Percentiles rank a stretch among this genome's conserved stretches.
Conservation (phyloP, 73 alveolate species). For the Stentor roeselii region DNA sequence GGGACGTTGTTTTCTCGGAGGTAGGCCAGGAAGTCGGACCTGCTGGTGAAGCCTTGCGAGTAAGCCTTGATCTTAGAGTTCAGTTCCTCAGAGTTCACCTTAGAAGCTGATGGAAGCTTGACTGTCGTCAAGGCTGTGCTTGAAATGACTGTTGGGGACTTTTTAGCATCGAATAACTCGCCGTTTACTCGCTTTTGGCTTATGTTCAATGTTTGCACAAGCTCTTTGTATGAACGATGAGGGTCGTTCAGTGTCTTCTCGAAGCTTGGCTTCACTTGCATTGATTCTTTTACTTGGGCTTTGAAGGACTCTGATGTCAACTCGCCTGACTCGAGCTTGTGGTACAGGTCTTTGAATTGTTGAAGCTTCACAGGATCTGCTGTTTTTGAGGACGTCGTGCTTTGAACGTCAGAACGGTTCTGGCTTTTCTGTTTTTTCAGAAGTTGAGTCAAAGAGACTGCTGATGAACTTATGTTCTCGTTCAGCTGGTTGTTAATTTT, state of each 20-base stretch:
- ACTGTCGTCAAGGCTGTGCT: background rate
- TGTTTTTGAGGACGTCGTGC: background rate
- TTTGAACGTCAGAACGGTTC: background rate
- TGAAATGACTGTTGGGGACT: background rate
- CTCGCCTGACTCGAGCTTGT: slow-evolving; percentile 6
- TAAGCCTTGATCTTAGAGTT: background rate
- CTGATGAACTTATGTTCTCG: background rate
- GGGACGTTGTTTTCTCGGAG: background rate
- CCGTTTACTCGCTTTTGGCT: background rate
- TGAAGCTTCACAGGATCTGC: background rate
- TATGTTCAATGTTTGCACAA: background rate
- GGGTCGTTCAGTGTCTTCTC: slow-evolving; percentile 9
- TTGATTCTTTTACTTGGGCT: background rate
- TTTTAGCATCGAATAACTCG: background rate
- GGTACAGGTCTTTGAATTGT: background rate
- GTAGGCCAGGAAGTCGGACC: background rate
- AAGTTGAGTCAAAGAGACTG: background rate
- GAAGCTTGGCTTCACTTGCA: background rate
- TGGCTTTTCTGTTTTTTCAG: background rate
- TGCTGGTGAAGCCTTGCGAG: background rate
- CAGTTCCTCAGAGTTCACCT: slow-evolving; percentile 3
- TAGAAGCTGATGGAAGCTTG: background rate
- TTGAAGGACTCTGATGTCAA: background rate
- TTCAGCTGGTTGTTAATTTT: slow-evolving; percentile 21
- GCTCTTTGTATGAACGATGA: slow-evolving; percentile 13